Percentiles rank a stretch among this genome's conserved stretches.
Evolutionary conservation across 179 eudicot species (phyloP).

Genomic region (Nepenthes alata): DNA sequence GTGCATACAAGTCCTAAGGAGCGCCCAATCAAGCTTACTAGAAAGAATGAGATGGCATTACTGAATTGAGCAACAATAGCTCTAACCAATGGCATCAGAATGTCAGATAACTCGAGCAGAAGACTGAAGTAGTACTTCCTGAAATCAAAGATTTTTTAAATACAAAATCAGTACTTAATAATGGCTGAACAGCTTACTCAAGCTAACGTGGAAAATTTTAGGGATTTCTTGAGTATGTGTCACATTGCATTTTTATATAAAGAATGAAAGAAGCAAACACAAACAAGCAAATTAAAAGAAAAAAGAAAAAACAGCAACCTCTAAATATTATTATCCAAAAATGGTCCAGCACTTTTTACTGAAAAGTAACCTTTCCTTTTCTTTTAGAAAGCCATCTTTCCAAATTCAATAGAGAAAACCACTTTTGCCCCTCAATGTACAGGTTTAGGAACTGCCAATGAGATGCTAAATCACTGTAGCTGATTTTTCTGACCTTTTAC

Average conservation of each 20-base stretch:
- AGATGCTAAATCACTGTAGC: too few relatives aligned
- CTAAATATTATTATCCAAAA: not conserved
- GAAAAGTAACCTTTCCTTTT: too few relatives aligned
- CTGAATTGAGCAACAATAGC: slow-evolving; percentile 59
- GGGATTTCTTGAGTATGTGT: not conserved
- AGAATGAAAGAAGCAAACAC: not conserved
- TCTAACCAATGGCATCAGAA: slow-evolving; percentile 60
- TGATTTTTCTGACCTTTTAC: too few relatives aligned
- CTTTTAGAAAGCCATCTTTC: too few relatives aligned
- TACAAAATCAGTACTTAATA: not conserved
- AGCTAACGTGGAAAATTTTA: not conserved
- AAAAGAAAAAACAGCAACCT: not conserved
- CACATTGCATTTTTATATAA: not conserved
- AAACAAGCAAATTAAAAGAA: not conserved
- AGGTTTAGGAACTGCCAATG: too few relatives aligned
- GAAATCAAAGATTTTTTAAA: slow-evolving; percentile 9
- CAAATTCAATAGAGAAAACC: too few relatives aligned
- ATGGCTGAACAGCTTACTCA: not conserved
- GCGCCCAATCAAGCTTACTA: slow-evolving; percentile 82
- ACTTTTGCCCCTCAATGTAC: too few relatives aligned
- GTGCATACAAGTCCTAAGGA: slow-evolving; percentile 86
- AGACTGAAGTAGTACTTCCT: slow-evolving; percentile 59
- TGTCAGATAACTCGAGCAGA: slow-evolving; percentile 67
- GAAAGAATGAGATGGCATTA: slow-evolving; percentile 82
- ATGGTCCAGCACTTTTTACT: too few relatives aligned